Base-by-base conservation (phyloP, 1,139 yeast genomes). In the Pichia sp. region DNA sequence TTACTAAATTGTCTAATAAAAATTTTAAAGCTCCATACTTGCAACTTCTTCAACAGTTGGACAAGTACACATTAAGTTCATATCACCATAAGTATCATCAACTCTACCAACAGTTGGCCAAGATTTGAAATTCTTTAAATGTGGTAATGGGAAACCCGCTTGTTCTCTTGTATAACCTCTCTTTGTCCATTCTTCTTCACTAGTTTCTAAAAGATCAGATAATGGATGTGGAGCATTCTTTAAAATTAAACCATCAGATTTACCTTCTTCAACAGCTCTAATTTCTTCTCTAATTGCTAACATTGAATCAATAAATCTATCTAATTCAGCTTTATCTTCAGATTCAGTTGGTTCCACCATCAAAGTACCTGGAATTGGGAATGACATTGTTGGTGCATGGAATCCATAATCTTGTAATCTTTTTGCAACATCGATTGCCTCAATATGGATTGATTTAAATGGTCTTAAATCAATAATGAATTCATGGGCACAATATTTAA, bases 331-430 rank as follows among this genome's bases (percentile, higher is more conserved):
- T 60, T 84, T 69, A 61, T 87, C 81, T 68, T 92, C 98, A 24
- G 94, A 82, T 67, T 92, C 98, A 4, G 98, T 92, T 48, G 98
- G 98, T 68, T 92, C 98, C 54, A 92, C 82, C 98, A 92, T 92
- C 56, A 92, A 74, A 4, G 98, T 92, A 50, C 95, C 95, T 11
- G 97, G 90, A 43, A 92, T 96, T 24, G 98, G 98, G 86, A 94
- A 92, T 1, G 97, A 92, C 87, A 92, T 82, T 41, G 98, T 92
- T 55, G 98, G 98, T 1, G 97, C 97, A 66, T 92, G 98, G 81
- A 92, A 92, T 1, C 97, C 97, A 63, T 90, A 92, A 68, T 92
- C 98, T 67, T 92, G 97, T 51, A 92, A 76, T 66, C 98, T 80
- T 71, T 92, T 92, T 49, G 98, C 97, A 50, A 92, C 82, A 63